Evolutionary conservation across 768 basidiomycete genomes (phyloP).

Genomic region (Phylloporus scabripes): DNA sequence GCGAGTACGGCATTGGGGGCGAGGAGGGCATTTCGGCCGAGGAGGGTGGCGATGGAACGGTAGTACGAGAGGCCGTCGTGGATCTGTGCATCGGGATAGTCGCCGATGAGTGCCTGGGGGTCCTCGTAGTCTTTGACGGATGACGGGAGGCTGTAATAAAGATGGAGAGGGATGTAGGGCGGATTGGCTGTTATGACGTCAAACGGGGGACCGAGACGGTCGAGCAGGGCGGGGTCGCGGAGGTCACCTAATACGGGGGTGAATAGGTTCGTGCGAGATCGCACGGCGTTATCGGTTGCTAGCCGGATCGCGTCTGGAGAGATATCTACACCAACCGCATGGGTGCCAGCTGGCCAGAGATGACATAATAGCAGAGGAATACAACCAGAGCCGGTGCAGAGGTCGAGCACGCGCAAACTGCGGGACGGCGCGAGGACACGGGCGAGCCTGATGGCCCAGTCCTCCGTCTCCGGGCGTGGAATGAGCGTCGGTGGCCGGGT

Average conservation of each 20-base stretch:
- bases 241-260: conserved; percentile 44
- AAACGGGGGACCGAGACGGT: conserved; percentile 44
- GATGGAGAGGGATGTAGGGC: conserved; percentile 71
- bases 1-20: conserved; percentile 52
- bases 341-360: conserved; percentile 50
- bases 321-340: conserved; percentile 64
- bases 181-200: conserved; percentile 83
- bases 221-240: conserved; percentile 20
- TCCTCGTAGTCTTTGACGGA: conserved; percentile 81
- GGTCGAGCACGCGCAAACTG: conserved; percentile 60
- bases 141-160: conserved; percentile 57
- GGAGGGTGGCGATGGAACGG: conserved; percentile 59
- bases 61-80: conserved; percentile 63
- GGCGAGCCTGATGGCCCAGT: conserved; percentile 66
- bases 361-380: conserved; percentile 82
- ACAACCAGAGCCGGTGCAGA: conserved; percentile 91
- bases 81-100: conserved; percentile 37
- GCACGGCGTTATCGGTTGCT: conserved; percentile 40
- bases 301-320: conserved; percentile 52
- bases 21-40: conserved; percentile 49
- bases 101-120: conserved; percentile 74
- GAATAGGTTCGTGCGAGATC: conserved; percentile 27
- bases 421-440: conserved; percentile 29
- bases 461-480: conserved; percentile 91
- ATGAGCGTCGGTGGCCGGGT: conserved; percentile 80